Conservation (phyloP, 2,329 filamentous ascomycete species). For the Seiridium unicorne region DNA sequence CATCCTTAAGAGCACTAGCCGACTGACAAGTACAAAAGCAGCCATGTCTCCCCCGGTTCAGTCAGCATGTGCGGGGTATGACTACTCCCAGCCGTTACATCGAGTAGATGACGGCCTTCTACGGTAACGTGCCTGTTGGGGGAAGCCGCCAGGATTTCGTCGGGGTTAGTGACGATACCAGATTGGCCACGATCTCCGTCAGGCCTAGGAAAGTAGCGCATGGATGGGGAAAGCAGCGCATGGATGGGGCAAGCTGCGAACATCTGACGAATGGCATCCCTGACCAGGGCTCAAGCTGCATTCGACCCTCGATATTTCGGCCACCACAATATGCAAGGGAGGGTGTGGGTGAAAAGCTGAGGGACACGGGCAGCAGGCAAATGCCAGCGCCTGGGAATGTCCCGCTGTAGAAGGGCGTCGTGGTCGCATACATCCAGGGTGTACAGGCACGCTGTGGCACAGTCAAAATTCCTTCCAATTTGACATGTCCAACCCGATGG, state of each 20-base stretch:
- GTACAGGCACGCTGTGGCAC: no score
- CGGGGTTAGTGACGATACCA: neutral
- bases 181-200: neutral
- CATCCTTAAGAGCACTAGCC: neutral
- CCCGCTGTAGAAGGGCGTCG: no score
- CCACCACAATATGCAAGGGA: no score
- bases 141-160: neutral
- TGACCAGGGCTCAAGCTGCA: neutral
- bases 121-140: neutral
- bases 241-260: neutral
- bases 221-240: neutral
- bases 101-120: neutral
- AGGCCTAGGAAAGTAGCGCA: neutral
- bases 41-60: neutral
- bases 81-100: neutral
- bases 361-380: no score
- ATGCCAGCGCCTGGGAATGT: no score
- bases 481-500: no score
- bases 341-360: no score
- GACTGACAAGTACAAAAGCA: neutral
- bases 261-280: neutral
- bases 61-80: neutral
- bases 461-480: no score
- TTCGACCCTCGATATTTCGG: neutral
- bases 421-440: no score